Conservation (phyloP, 768 basidiomycete genomes). For the Boletus fagicola region DNA sequence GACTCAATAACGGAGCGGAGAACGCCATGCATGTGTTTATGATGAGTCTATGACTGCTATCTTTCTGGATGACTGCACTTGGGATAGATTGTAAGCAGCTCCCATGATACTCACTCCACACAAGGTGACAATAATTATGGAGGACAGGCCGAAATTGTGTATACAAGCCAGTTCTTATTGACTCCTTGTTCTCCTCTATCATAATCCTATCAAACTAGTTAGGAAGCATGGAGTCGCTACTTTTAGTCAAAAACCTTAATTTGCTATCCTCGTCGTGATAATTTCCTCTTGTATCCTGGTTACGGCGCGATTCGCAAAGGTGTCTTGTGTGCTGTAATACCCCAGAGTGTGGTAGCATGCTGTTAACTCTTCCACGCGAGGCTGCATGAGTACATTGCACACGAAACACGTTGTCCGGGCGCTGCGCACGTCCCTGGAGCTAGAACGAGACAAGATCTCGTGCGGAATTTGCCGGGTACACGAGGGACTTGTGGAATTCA, state of each 20-base stretch:
- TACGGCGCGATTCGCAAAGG: constrained; percentile 18
- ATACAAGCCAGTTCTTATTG: constrained; percentile 23
- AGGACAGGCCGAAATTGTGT: constrained; percentile 5
- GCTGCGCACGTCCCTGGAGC: not conserved
- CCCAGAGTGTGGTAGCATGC: constrained; percentile 14
- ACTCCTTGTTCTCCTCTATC: constrained; percentile 10
- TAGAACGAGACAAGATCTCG: not conserved
- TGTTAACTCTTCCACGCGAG: constrained; percentile 6
- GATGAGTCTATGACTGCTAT: not conserved
- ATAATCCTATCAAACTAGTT: constrained; percentile 19
- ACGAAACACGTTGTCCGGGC: constrained; percentile 20
- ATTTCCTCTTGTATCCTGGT: constrained; percentile 21
- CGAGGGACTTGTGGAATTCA: not conserved
- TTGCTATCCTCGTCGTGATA: constrained; percentile 18
- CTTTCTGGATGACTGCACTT: not conserved
- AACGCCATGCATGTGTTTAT: not conserved
- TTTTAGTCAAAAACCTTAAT: constrained; percentile 33
- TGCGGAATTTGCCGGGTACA: not conserved
- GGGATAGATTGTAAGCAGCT: not conserved
- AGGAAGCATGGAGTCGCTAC: constrained; percentile 23
- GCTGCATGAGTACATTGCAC: constrained; percentile 8
- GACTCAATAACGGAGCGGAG: not conserved
- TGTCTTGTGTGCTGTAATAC: constrained; percentile 13
- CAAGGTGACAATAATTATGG: constrained; percentile 1
- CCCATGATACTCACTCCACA: not conserved